Evolutionary conservation across 495 filamentous ascomycete genomes (phyloP).

Genomic region (Aspergillus mulundensis): DNA sequence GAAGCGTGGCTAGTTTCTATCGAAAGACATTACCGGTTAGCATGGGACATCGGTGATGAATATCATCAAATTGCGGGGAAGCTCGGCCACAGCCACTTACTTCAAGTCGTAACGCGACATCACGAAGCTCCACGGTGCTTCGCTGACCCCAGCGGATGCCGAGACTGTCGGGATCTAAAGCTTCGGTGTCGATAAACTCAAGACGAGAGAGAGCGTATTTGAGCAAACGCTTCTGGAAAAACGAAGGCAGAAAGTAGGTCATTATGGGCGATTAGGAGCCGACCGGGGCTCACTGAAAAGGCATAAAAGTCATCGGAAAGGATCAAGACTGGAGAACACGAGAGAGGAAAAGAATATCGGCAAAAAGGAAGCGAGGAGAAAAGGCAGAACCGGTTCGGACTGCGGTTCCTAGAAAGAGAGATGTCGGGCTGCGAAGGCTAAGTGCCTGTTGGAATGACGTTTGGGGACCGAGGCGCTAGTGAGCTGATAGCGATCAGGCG

Average conservation of each 20-base stretch:
- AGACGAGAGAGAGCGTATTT: conserved; percentile 75
- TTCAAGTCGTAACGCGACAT: conserved; percentile 72
- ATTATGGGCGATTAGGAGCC: conserved; percentile 33
- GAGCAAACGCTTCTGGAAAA: conserved; percentile 76
- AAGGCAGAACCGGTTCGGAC: not conserved
- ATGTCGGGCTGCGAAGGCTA: conserved; percentile 10
- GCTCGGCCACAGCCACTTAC: conserved; percentile 41
- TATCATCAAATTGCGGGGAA: conserved; percentile 13
- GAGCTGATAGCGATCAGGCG: conserved; percentile 31
- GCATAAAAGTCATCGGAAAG: conserved; percentile 25
- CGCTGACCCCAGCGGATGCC: conserved; percentile 73
- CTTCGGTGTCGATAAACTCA: conserved; percentile 76
- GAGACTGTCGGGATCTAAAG: conserved; percentile 72
- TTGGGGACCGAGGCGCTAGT: conserved; percentile 18
- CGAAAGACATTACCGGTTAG: conserved; percentile 14
- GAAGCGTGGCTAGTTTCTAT: conserved; percentile 70
- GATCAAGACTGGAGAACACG: conserved; percentile 21
- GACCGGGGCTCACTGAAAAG: conserved; percentile 29
- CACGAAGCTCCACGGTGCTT: conserved; percentile 72
- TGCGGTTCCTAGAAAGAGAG: conserved; percentile 3
- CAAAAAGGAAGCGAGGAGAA: not conserved
- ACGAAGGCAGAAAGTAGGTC: conserved; percentile 65
- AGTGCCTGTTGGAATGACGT: conserved; percentile 21
- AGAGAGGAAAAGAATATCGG: conserved; percentile 4
- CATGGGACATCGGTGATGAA: conserved; percentile 4